Base-by-base conservation (phyloP, 257 asterid genomes). In the Solanum corneliomulleri region DNA sequence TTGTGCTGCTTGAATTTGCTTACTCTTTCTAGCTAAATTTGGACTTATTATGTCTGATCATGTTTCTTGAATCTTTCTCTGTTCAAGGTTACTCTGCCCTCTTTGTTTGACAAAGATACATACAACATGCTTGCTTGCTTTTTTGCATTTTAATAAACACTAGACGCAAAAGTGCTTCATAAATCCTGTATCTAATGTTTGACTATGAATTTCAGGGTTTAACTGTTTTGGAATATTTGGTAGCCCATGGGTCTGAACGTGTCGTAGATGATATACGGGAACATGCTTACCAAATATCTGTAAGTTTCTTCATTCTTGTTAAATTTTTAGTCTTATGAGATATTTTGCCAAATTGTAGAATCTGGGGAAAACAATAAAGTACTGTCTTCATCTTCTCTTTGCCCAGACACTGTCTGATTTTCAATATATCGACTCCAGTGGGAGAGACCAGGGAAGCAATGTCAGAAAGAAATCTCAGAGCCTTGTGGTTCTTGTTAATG, bases 401-500 rank as follows among this genome's bases (percentile, higher is more conserved):
- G 88, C 72, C 87, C 87, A 97, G 99, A 97, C 98, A 33, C 89
- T 97, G 93, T 95, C 98, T 45, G 99, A 97, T 89, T 97, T 97
- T 91, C 99, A 97, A 90, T 96, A 97, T 86, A 92, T 96, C 66
- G 98, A 97, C 93, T 97, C 99, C 86, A 93, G 94, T 89, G 99
- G 98, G 88, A 94, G 92, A 88, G 99, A 97, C 90, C 99, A 97
- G 91, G 99, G 99, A 71, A 93, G 91, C 92, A 97, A 95, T 91
- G 99, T 97, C 62, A 92, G 99, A 88, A 97, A 93, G 94, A 97
- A 96, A 92, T 95, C 99, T 90, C 99, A 97, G 90, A 91, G 95
- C 91, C 94, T 97, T 85, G 98, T 97, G 71, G 99, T 93, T 87
- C 97, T 97, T 84, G 97, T 96, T 84, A 97, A 97, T 92, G 99